Percentiles rank a stretch among this genome's conserved stretches.
These are phyloP conservation scores for Cotoneaster glaucophyllus DNA, from an alignment of 306 rosid species.

Conservation along the genomic window DNA sequence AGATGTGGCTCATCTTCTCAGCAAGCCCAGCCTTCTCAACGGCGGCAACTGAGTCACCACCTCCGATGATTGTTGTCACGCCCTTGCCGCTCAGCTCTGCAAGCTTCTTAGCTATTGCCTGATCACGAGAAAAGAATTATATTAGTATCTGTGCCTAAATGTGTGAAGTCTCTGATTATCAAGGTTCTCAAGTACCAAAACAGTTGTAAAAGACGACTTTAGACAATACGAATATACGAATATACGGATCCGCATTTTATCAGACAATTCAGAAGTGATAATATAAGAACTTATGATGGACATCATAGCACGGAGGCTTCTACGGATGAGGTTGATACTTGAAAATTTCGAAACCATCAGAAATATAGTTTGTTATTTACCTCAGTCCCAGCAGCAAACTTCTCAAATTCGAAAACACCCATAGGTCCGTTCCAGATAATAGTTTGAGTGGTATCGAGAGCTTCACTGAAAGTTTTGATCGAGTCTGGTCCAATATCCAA, in stretches of 20 bases:
- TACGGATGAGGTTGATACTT: background rate
- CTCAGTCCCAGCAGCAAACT: constrained; percentile 88
- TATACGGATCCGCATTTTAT: background rate
- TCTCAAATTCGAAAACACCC: constrained; percentile 93
- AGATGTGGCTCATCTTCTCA: constrained; percentile 95
- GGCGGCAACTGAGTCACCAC: constrained; percentile 97
- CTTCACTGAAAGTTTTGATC: constrained; percentile 60
- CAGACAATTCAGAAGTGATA: background rate
- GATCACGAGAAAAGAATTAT: background rate
- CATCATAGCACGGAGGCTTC: background rate
- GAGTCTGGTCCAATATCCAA: constrained; percentile 96
- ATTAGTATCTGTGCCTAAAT: background rate
- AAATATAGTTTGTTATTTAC: constrained; percentile 19
- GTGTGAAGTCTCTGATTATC: background rate
- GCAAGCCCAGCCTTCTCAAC: constrained; percentile 94
- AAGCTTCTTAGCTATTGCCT: constrained; percentile 81
- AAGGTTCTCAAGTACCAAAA: background rate
- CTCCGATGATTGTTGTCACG: constrained; percentile 91
- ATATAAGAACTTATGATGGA: too few relatives aligned
- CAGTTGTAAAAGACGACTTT: background rate
- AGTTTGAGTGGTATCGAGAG: constrained; percentile 69
- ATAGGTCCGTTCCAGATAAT: constrained; percentile 96
- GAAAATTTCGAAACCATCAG: background rate
- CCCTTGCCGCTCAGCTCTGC: constrained; percentile 89
- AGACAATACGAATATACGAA: background rate